phyloP scores from a whole-genome alignment of 2,329 filamentous ascomycete genomes.

The Colletotrichum acutatum region DNA sequence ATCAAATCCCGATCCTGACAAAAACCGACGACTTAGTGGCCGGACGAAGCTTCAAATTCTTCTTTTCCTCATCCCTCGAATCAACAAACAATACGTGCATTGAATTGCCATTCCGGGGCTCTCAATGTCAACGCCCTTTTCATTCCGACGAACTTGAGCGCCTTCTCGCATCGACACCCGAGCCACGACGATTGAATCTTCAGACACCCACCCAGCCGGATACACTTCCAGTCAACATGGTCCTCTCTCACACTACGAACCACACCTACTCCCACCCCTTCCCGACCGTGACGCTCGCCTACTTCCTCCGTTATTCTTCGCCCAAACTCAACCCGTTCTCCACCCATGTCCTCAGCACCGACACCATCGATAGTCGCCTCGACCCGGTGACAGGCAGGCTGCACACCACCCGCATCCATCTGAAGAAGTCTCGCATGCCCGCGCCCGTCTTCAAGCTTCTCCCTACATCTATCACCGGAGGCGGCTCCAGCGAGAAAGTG shows the following conservation, averaged over 20 bases:
- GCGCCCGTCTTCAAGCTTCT: constrained; percentile 80
- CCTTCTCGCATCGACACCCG: constrained; percentile 3
- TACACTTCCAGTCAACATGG: constrained; percentile 56
- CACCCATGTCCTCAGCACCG: constrained; percentile 83
- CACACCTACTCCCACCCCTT: constrained; percentile 85
- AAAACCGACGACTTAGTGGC: constrained; percentile 16
- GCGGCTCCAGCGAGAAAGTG: constrained; percentile 71
- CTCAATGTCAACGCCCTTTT: constrained; percentile 24
- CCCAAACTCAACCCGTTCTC: constrained; percentile 80
- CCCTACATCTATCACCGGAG: constrained; percentile 75
- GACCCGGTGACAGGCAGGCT: constrained; percentile 80
- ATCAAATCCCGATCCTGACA: constrained; percentile 10
- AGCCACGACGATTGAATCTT: background rate
- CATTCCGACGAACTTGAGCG: constrained; percentile 27
- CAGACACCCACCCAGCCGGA: background rate
- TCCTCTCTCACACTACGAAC: constrained; percentile 72
- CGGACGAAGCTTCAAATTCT: constrained; percentile 24
- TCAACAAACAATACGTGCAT: constrained; percentile 6
- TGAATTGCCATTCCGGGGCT: background rate
- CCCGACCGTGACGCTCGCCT: constrained; percentile 86
- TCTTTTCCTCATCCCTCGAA: background rate
- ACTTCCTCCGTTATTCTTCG: constrained; percentile 86
- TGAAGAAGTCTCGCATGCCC: constrained; percentile 84
- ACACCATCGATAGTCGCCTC: constrained; percentile 80
- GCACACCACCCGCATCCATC: constrained; percentile 81